phyloP scores from a whole-genome alignment of 2,329 filamentous ascomycete genomes.

The Penicillium sp. region DNA sequence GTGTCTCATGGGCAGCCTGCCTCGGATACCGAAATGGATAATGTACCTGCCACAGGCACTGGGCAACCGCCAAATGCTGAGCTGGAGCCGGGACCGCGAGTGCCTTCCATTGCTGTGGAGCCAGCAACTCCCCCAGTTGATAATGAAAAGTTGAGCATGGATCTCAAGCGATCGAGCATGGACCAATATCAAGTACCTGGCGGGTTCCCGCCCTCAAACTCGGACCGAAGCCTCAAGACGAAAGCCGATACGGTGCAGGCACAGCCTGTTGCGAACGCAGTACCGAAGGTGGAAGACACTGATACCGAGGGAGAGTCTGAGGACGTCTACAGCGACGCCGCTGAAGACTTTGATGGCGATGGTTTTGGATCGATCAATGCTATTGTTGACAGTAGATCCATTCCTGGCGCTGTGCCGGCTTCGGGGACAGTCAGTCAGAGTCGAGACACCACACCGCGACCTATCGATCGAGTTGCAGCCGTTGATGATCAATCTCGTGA shows the following conservation, averaged over 20 bases:
- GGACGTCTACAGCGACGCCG: slow-evolving; percentile 45
- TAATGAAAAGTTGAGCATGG: slow-evolving; percentile 23
- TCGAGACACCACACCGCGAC: slow-evolving; percentile 16
- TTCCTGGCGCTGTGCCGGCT: slow-evolving; percentile 8
- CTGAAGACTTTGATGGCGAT: slow-evolving; percentile 40
- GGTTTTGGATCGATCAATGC: slow-evolving; percentile 48
- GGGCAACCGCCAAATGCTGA: slow-evolving; percentile 9
- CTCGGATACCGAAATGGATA: slow-evolving; percentile 5
- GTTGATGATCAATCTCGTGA: slow-evolving; percentile 15
- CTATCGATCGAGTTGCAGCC: slow-evolving; percentile 8
- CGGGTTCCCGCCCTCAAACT: slow-evolving; percentile 46
- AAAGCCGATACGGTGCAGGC: slow-evolving; percentile 8
- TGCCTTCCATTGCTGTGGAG: slow-evolving; percentile 45
- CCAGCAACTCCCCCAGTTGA: slow-evolving; percentile 45
- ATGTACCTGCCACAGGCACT: background rate
- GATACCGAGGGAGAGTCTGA: slow-evolving; percentile 37
- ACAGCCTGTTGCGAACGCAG: slow-evolving; percentile 11
- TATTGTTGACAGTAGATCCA: slow-evolving; percentile 38
- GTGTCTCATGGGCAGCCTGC: background rate
- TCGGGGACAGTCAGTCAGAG: slow-evolving; percentile 9
- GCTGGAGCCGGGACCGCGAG: slow-evolving; percentile 13
- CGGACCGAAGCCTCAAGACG: slow-evolving; percentile 18
- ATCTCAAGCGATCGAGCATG: slow-evolving; percentile 29
- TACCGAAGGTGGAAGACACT: slow-evolving; percentile 15
- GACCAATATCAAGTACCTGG: slow-evolving; percentile 53